phyloP scores from a whole-genome alignment of 495 filamentous ascomycete genomes.

The Wilcoxina mikolae region DNA sequence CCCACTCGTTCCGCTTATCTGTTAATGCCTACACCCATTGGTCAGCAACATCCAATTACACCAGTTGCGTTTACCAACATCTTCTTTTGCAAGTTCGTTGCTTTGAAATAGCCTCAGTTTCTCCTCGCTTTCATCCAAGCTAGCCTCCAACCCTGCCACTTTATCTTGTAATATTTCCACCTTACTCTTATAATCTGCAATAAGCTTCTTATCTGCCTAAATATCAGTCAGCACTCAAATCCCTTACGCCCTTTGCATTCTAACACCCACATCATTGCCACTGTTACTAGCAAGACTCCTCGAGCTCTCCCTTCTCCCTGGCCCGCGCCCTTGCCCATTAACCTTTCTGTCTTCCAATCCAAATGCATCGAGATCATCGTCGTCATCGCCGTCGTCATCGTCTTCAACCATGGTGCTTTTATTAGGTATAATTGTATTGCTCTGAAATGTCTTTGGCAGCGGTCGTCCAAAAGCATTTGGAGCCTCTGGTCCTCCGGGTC shows the following conservation, averaged over 20 bases:
- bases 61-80: not conserved
- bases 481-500: constrained; percentile 27
- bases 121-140: constrained; percentile 43
- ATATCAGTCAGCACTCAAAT: not conserved
- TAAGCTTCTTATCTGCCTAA: constrained; percentile 52
- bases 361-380: constrained; percentile 52
- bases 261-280: constrained; percentile 15
- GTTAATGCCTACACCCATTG: constrained; percentile 29
- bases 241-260: no score
- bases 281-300: constrained; percentile 22
- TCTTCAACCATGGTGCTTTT: constrained; percentile 98
- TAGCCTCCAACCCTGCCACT: constrained; percentile 52
- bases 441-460: constrained; percentile 79
- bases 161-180: constrained; percentile 59
- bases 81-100: not conserved
- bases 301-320: constrained; percentile 30
- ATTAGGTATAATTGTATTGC: constrained; percentile 89
- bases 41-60: not conserved
- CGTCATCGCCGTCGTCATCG: constrained; percentile 54
- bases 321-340: constrained; percentile 44
- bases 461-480: constrained; percentile 44
- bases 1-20: constrained; percentile 52
- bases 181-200: constrained; percentile 64
- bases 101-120: constrained; percentile 30
- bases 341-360: constrained; percentile 39